Evolutionary conservation across 495 filamentous ascomycete genomes (phyloP), one percentile per base, ranked within the genome.

Genomic region (Aspergillus sclerotiicarbonarius): DNA sequence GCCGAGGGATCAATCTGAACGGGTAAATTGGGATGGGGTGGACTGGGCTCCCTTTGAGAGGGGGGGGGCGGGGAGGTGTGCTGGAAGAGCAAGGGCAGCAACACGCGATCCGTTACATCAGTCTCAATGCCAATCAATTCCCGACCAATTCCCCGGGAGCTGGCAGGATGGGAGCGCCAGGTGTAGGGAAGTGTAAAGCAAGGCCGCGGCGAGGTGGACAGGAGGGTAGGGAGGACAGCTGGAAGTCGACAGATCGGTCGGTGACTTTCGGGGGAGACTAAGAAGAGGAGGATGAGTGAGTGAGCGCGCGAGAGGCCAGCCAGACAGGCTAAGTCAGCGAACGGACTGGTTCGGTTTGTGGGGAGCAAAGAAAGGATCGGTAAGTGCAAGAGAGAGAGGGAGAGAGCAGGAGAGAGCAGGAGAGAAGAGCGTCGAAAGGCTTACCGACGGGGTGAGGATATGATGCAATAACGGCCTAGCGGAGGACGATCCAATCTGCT

Each of bases 101-200:
- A 67, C 61, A 65, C 64, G 61, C 59, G 67, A 64, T 70, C 71
- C 67, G 67, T 75, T 69, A 69, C 70, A 72, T 76, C 67, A 68
- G 66, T 68, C 68, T 70, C 61, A 60, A 66, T 52, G 43, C 46
- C 60, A 60, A 60, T 56, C 53, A 54, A 55, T 48, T 59, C 32
- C 35, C 47, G 54, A 51, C 53, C 58, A 59, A 59, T 59, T 63
- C 60, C 39, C 19, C 39, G 57, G 59, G 45, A 51, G 47, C 19
- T 50, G 33, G 29, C 16, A 53, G 47, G 55, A 56, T 21, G 25
- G 55, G 54, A 58, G 55, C 55, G 45, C 54, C 50, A 43, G n/a
- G 47, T 32, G 37, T 43, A 61, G 21, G 43, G 49, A 35, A 50
- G 54, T 46, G 49, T 44, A 43, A 44, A 31, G 51, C 41, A 54